phyloP scores from a whole-genome alignment of 1,284 basidiomycete genomes.

The Fomitopsis betulina region DNA sequence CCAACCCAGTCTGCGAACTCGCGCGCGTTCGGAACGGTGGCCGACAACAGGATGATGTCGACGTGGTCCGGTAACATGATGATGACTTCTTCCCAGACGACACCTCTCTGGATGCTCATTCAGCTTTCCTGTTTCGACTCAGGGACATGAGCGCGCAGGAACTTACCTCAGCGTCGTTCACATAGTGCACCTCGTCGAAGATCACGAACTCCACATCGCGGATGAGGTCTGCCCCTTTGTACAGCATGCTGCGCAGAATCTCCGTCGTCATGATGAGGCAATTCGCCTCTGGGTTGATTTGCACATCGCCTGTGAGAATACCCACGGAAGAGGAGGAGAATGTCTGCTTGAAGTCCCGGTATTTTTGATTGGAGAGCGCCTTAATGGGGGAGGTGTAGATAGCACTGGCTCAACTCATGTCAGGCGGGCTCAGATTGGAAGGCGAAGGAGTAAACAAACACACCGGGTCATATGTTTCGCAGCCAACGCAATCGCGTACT shows the following conservation, averaged over 20 bases:
- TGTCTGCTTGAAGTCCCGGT: constrained; percentile 96
- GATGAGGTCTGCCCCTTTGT: constrained; percentile 98
- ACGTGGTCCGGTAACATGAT: constrained; percentile 98
- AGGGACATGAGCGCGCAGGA: background rate
- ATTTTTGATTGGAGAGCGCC: constrained; percentile 98
- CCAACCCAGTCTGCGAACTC: constrained; percentile 99
- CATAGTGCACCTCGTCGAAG: constrained; percentile 99
- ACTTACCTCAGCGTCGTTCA: constrained; percentile 95
- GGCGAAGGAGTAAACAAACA: background rate
- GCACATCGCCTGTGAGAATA: constrained; percentile 97
- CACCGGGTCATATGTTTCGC: constrained; percentile 98
- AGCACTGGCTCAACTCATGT: constrained; percentile 49
- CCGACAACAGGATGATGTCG: constrained; percentile 94
- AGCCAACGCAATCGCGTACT: constrained; percentile 96
- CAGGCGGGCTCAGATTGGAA: background rate
- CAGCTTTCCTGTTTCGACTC: background rate
- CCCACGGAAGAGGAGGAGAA: constrained; percentile 93
- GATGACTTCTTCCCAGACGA: constrained; percentile 99
- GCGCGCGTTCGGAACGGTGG: constrained; percentile 97
- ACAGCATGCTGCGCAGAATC: constrained; percentile 97
- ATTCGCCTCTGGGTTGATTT: constrained; percentile 97
- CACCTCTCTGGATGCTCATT: constrained; percentile 68
- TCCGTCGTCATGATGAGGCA: constrained; percentile 99
- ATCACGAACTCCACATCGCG: constrained; percentile 99
- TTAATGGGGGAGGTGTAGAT: constrained; percentile 99